phyloP scores from a whole-genome alignment of 148 eudicot genomes.

The Spergularia marina region DNA sequence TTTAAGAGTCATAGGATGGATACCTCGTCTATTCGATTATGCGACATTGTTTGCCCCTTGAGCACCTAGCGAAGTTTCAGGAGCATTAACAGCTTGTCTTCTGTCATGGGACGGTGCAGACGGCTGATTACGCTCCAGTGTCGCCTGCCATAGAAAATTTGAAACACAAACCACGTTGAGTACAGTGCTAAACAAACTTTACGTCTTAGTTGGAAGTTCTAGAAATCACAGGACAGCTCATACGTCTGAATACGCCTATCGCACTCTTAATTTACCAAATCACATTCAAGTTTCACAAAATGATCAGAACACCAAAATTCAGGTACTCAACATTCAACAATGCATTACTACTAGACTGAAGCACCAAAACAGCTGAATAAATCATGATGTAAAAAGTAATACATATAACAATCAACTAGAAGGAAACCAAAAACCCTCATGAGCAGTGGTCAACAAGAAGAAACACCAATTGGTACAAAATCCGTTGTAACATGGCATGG shows the following conservation, averaged over 20 bases:
- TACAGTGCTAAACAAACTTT: too few species aligned
- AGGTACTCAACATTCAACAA: neutral
- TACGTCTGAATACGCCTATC: too few species aligned
- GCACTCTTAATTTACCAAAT: too few species aligned
- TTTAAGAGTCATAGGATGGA: conserved; percentile 13
- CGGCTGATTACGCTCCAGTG: conserved; percentile 27
- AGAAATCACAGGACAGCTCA: too few species aligned
- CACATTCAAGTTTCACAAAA: too few species aligned
- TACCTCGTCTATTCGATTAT: conserved; percentile 28
- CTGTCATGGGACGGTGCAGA: conserved; percentile 29
- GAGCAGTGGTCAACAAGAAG: neutral
- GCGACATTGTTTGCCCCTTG: conserved; percentile 6
- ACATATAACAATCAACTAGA: neutral
- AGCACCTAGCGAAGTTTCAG: conserved; percentile 22
- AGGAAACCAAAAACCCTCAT: neutral
- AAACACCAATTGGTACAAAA: neutral
- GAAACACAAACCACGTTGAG: neutral
- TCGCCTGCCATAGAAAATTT: conserved; percentile 23
- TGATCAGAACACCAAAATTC: neutral
- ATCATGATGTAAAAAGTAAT: too few species aligned
- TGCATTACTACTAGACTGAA: too few species aligned
- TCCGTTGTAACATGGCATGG: neutral
- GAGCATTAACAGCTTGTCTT: conserved; percentile 27
- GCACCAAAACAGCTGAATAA: too few species aligned
- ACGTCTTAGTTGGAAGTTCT: too few species aligned